These are phyloP conservation scores for Batrachochytrium dendrobatidis DNA, from an alignment of 371 early-diverging fungal genomes.

Conservation along the genomic window DNA sequence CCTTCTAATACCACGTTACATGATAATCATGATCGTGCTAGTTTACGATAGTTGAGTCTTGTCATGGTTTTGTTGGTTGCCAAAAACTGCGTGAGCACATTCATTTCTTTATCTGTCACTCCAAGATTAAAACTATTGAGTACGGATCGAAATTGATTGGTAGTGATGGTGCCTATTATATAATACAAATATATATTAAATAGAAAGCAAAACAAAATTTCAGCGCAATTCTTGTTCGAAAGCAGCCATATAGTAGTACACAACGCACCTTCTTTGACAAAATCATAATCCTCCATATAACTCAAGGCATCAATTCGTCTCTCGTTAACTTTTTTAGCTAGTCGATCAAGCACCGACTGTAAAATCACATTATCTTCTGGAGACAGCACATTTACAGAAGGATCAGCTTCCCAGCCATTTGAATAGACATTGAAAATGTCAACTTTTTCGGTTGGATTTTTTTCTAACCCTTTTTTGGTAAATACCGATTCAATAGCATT, in stretches of 20 bases:
- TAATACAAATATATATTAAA: not conserved
- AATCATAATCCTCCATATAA: constrained; percentile 40
- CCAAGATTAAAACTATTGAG: constrained; percentile 25
- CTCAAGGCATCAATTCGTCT: constrained; percentile 27
- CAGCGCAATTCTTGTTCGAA: not conserved
- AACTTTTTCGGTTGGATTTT: constrained; percentile 29
- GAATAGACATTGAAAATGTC: constrained; percentile 22
- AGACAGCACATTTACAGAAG: constrained; percentile 15
- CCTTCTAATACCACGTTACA: too few species aligned
- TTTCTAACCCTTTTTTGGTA: constrained; percentile 34
- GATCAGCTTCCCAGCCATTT: constrained; percentile 23
- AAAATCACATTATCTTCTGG: constrained; percentile 19
- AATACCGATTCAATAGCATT: constrained; percentile 43
- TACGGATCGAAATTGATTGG: constrained; percentile 37
- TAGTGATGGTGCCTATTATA: constrained; percentile 34
- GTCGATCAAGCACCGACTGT: constrained; percentile 16
- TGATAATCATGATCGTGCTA: not conserved
- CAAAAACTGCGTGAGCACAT: not conserved
- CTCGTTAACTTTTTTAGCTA: constrained; percentile 18
- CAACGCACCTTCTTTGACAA: constrained; percentile 37
- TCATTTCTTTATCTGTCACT: constrained; percentile 31
- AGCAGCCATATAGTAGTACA: not conserved
- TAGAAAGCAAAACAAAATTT: not conserved
- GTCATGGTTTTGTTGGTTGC: not conserved
- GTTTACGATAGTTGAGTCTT: not conserved